These are phyloP conservation scores for Centella asiatica DNA, from an alignment of 129 eudicot genomes.

Conservation along the genomic window DNA sequence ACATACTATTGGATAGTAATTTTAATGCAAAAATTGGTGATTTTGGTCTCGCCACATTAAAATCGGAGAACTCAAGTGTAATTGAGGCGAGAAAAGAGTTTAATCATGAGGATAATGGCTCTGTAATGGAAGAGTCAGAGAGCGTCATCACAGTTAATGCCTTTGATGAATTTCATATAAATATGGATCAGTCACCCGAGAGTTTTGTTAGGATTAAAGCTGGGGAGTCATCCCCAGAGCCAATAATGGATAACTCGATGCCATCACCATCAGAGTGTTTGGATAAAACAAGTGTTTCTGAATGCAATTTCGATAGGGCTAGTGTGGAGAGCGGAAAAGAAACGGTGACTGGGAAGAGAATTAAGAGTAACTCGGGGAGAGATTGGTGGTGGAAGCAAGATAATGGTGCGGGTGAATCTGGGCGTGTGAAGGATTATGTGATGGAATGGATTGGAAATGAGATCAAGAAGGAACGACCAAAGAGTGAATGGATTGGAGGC, in stretches of 20 bases:
- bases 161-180: constrained; percentile 44
- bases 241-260: constrained; percentile 17
- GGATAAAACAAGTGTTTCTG: constrained; percentile 39
- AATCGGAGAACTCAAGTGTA: constrained; percentile 38
- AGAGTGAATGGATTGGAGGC: constrained; percentile 53
- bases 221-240: constrained; percentile 52
- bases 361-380: constrained; percentile 42
- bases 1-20: constrained; percentile 50
- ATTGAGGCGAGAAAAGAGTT: constrained; percentile 25
- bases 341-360: constrained; percentile 32
- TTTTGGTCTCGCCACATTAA: constrained; percentile 83
- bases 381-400: constrained; percentile 97
- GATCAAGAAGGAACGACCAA: constrained; percentile 74
- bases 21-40: constrained; percentile 76
- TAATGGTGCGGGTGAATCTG: constrained; percentile 41
- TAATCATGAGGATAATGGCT: constrained; percentile 51
- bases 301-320: constrained; percentile 37
- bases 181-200: constrained; percentile 51
- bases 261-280: constrained; percentile 38
- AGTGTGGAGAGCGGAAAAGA: constrained; percentile 37
- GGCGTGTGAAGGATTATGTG: constrained; percentile 82
- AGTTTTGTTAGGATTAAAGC: constrained; percentile 30
- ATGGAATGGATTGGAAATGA: constrained; percentile 95
- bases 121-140: constrained; percentile 71
- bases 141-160: constrained; percentile 46